Percentiles rank a stretch among this genome's conserved stretches.
These are phyloP conservation scores for Daedaleopsis sinensis DNA, from an alignment of 768 basidiomycete species.

Conservation along the genomic window DNA sequence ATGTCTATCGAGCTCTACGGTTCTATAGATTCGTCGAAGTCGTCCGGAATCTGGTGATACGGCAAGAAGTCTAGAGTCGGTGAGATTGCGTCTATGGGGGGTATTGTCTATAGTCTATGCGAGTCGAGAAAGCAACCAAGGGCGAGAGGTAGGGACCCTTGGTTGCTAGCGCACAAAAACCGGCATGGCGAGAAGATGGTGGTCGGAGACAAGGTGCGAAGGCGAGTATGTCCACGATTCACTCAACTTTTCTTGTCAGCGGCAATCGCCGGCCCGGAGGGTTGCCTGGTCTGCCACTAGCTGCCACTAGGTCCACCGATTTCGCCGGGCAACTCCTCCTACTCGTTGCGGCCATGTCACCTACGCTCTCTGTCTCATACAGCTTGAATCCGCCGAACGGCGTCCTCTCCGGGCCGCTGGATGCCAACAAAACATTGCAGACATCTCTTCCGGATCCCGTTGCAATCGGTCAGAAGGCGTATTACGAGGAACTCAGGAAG, in stretches of 20 bases:
- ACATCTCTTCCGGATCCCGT: constrained; percentile 25
- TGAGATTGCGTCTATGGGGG: constrained; percentile 25
- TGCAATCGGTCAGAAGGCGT: constrained; percentile 32
- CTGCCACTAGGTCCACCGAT: background rate
- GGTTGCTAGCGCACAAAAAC: constrained; percentile 55
- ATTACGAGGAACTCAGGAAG: constrained; percentile 53
- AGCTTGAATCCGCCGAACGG: constrained; percentile 45
- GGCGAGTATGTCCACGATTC: background rate
- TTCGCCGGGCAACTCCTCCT: constrained; percentile 4
- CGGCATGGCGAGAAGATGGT: constrained; percentile 43
- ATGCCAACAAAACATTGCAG: constrained; percentile 29
- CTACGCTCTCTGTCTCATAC: constrained; percentile 44
- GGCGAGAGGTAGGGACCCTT: constrained; percentile 42
- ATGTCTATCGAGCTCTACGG: constrained; percentile 13
- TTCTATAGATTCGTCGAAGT: constrained; percentile 14
- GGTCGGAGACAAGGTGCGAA: constrained; percentile 9
- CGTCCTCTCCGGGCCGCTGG: constrained; percentile 13
- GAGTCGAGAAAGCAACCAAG: constrained; percentile 34
- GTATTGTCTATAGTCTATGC: constrained; percentile 33
- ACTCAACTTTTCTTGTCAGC: constrained; percentile 6
- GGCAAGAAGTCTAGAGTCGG: constrained; percentile 6
- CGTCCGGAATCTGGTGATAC: background rate
- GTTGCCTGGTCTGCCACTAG: no score
- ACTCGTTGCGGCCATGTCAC: constrained; percentile 9
- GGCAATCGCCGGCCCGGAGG: constrained; percentile 24